Evolutionary conservation across 1,284 basidiomycete genomes (phyloP), one percentile per base, ranked within the genome.

Genomic region (Ceratobasidium sp.): DNA sequence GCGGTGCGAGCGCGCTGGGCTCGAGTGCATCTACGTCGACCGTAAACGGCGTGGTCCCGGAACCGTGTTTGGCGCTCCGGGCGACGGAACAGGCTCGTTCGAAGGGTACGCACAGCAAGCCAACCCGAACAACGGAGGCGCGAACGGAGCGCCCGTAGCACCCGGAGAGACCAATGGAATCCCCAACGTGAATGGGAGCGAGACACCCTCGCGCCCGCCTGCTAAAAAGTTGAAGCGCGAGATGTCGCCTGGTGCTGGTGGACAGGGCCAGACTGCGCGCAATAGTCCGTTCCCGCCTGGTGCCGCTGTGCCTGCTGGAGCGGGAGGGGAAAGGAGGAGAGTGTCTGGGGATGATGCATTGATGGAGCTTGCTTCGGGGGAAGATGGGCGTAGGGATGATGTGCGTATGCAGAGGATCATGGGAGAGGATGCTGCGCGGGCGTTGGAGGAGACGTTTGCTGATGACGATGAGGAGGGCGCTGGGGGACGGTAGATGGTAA

Each of bases 21-120:
- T 58, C 67, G 67, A 70, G 55, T 70, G 67, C 16, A 55, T 70
- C 54, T 70, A 70, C 47, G 67, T 70, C 28, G 67, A 70, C 30
- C 67, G 67, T 18, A 70, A 70, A 26, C 54, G 67, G 32, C 67
- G 67, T n/a, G 67, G 67, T 1, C 67, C 67, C 3, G 67, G 67
- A 8, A 43, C 43, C 1, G 67, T 70, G 8, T 67, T 67, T 67
- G 59, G 59, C 13, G 44, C 21, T 5, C 44, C 26, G 7, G 44
- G 28, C 59, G 59, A 62, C 23, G 59, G 59, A 9, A 26, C 59
- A 21, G 59, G 43, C 8, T 30, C 59, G 41, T 62, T 62, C 26
- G 59, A 62, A 1, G 44, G 59, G 2, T 30, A 32, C 38, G 1
- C 35, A 23, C 35, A 47, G 43, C 35, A 41, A 5, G 9, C 49